Base-by-base conservation (phyloP, 495 filamentous ascomycete species). In the Talaromyces nanjingensis region DNA sequence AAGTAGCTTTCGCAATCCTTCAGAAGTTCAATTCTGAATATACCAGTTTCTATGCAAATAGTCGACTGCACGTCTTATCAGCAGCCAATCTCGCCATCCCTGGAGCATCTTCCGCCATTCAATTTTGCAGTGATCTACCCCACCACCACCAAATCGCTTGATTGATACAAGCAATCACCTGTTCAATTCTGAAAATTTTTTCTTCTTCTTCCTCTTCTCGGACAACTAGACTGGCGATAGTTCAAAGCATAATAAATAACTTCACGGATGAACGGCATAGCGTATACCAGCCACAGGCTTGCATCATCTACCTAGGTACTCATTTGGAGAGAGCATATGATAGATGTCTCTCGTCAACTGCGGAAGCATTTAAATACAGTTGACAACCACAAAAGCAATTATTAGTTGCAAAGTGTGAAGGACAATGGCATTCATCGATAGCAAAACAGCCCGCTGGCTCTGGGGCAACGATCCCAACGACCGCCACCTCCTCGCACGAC, bases 401-500 rank as follows among this genome's bases (percentile, higher is more conserved):
- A 16, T 27, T 22, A 45, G 2, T 2, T 27, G 52, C 18, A 56
- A 29, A 12, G 24, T 12, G 53, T 16, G 24, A 27, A 27, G 24
- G 27, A 59, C 3, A 59, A 71, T 69, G 65, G 34, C 60, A 18
- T 65, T 65, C 9, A 6, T 64, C 4, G 53, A 54, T 14, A 67
- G 14, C 29, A 69, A 64, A 24, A 16, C 69, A n/a, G 70, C 69
- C 4, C 65, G 63, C 59, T 67, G 69, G 66, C 66, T 75, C 49
- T 75, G 73, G 73, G 73, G 73, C 2, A 22, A 63, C 24, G 66
- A 75, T 16, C 20, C 62, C 29, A 64, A 67, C 14, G 71, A 73
- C 57, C 73, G 73, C n/a, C 67, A 63, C 8, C 66, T 75, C 2
- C 65, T 75, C 8, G 60, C 69, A 4, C 72, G 71, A 60, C 68